phyloP scores from a whole-genome alignment of 306 rosid species.

The Glycine latifolia region DNA sequence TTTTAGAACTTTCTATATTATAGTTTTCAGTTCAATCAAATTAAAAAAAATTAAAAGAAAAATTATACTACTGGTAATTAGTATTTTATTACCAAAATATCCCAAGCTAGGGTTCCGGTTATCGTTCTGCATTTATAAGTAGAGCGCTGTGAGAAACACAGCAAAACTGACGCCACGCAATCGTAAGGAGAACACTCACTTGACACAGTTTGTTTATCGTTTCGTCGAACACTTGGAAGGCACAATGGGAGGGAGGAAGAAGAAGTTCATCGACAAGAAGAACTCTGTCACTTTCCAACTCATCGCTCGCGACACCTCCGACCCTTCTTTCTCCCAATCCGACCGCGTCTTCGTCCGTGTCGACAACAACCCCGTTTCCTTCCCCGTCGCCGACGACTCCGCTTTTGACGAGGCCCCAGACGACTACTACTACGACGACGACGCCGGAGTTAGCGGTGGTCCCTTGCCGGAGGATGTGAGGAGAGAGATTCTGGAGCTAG shows the following conservation, averaged over 20 bases:
- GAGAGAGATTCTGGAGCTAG: constrained; percentile 81
- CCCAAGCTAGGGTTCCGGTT: not conserved
- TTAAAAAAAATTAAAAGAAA: too few species aligned
- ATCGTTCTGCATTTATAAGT: not conserved
- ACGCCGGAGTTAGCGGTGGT: not conserved
- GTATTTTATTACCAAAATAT: not conserved
- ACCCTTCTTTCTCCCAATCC: constrained; percentile 63
- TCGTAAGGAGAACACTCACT: too few species aligned
- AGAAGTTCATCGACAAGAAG: constrained; percentile 87
- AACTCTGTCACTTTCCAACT: constrained; percentile 76
- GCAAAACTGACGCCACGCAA: not conserved
- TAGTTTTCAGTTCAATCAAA: too few species aligned
- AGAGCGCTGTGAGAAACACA: not conserved
- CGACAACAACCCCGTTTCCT: constrained; percentile 62
- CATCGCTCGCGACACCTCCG: constrained; percentile 81
- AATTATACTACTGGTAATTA: too few species aligned
- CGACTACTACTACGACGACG: constrained; percentile 62
- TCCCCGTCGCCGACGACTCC: constrained; percentile 41
- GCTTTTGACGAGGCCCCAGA: constrained; percentile 69
- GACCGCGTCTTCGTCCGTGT: constrained; percentile 87
- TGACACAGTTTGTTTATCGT: not conserved
- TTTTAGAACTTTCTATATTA: too few species aligned
- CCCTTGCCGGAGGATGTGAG: constrained; percentile 67
- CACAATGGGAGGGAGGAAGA: constrained; percentile 50
- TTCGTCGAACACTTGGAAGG: not conserved